Conservation (phyloP, 2,329 filamentous ascomycete species). For the Colletotrichum shisoi region DNA sequence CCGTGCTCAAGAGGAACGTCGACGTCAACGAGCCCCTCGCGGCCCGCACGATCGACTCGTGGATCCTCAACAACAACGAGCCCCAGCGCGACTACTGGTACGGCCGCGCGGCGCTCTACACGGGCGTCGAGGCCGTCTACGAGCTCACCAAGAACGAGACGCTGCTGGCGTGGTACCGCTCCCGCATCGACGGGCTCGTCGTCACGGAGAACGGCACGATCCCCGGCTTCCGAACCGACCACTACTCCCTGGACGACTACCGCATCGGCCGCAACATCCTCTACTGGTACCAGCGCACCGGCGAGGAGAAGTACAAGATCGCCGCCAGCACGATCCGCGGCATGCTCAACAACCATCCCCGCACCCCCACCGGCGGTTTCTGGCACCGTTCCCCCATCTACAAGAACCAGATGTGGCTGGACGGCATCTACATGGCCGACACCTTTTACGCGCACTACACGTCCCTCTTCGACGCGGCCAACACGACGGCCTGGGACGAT, state of each 20-base stretch:
- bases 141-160: constrained; percentile 55
- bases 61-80: constrained; percentile 52
- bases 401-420: constrained; percentile 65
- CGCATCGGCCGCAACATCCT: constrained; percentile 62
- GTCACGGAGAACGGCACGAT: constrained; percentile 59
- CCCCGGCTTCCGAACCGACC: constrained; percentile 54
- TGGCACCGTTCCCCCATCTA: constrained; percentile 59
- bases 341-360: constrained; percentile 58
- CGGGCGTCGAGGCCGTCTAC: constrained; percentile 57
- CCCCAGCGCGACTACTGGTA: constrained; percentile 52
- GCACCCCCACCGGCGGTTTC: constrained; percentile 61
- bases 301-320: constrained; percentile 58
- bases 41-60: constrained; percentile 57
- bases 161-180: constrained; percentile 55
- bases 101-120: constrained; percentile 56
- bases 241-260: constrained; percentile 62
- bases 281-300: constrained; percentile 57
- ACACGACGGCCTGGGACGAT: constrained; percentile 55
- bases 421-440: constrained; percentile 62
- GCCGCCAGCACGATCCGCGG: constrained; percentile 57
- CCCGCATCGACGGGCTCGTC: constrained; percentile 55
- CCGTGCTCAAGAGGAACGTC: constrained; percentile 20
- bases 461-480: constrained; percentile 49
- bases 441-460: constrained; percentile 56
- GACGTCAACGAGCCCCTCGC: constrained; percentile 39